A percentile compares a stretch with the other conserved stretches of the same genome.
Conservation (phyloP, 345 rosid species). For the Turritis glabra region DNA sequence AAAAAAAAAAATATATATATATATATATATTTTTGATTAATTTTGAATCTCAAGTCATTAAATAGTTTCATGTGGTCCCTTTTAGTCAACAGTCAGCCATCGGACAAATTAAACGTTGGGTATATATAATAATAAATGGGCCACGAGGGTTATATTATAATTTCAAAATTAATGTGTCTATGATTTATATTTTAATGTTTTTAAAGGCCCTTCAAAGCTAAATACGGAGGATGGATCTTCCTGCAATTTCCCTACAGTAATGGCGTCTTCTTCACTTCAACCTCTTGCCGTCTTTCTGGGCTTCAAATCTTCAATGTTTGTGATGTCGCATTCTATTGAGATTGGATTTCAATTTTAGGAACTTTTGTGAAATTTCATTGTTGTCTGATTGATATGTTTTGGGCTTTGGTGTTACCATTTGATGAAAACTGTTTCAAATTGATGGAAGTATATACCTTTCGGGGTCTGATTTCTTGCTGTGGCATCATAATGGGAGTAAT, state of each 20-base stretch:
- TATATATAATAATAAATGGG: background rate
- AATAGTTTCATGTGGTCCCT: slow-evolving; percentile 22
- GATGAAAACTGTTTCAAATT: too few relatives aligned
- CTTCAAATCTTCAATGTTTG: too few relatives aligned
- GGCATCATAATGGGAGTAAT: background rate
- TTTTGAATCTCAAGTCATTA: slow-evolving; percentile 26
- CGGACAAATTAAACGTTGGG: slow-evolving; percentile 13
- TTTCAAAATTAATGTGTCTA: background rate
- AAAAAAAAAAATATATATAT: slow-evolving; percentile 17
- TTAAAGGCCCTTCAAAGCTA: too few relatives aligned
- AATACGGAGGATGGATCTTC: too few relatives aligned
- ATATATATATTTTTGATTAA: background rate
- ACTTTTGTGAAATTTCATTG: too few relatives aligned
- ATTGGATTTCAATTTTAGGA: too few relatives aligned
- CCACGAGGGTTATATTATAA: background rate
- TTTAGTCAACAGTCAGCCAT: slow-evolving; percentile 22
- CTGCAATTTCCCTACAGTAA: slow-evolving; percentile 12
- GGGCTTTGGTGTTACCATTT: too few relatives aligned
- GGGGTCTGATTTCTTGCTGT: too few relatives aligned
- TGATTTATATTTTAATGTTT: background rate
- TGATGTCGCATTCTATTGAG: too few relatives aligned
- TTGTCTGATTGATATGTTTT: too few relatives aligned
- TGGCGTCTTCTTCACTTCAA: slow-evolving; percentile 73
- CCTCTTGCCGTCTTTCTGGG: too few relatives aligned
- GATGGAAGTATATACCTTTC: too few relatives aligned